Percentiles rank a stretch among this genome's conserved stretches.
These are phyloP conservation scores for Penicillium bialowiezense DNA, from an alignment of 495 filamentous ascomycete species.

Conservation along the genomic window DNA sequence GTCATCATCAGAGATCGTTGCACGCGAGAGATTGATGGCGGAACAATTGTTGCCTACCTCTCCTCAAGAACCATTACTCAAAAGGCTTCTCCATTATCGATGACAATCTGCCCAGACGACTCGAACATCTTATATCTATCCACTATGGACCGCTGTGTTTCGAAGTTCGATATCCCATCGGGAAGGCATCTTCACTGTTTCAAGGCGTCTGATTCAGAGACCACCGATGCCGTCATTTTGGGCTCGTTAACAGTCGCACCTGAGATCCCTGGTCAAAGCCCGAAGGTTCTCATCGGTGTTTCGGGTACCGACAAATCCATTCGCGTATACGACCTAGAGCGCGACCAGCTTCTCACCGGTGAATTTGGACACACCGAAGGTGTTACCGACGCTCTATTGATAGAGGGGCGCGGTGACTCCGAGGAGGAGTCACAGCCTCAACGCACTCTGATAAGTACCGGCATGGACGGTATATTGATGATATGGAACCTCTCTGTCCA, in stretches of 20 bases:
- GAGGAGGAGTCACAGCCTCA: constrained; percentile 29
- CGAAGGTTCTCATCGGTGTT: constrained; percentile 68
- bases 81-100: constrained; percentile 82
- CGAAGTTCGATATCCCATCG: constrained; percentile 67
- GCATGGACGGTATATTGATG: constrained; percentile 83
- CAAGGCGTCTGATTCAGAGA: constrained; percentile 74
- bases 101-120: constrained; percentile 63
- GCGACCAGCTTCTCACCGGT: constrained; percentile 72
- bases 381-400: constrained; percentile 74
- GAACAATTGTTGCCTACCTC: constrained; percentile 70
- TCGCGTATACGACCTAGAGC: constrained; percentile 76
- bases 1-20: constrained; percentile 76
- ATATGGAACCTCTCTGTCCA: constrained; percentile 65
- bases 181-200: constrained; percentile 73
- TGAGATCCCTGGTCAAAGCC: constrained; percentile 34
- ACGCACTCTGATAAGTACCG: constrained; percentile 66
- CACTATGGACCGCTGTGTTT: constrained; percentile 76
- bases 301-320: constrained; percentile 95
- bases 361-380: constrained; percentile 95
- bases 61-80: constrained; percentile 71
- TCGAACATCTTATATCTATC: constrained; percentile 66
- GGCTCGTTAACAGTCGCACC: constrained; percentile 63
- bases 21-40: constrained; percentile 58
- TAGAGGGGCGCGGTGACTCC: constrained; percentile 52
- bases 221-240: constrained; percentile 77